phyloP scores from a whole-genome alignment of 352 stramenopile species.

The Phytophthora hybrid region DNA sequence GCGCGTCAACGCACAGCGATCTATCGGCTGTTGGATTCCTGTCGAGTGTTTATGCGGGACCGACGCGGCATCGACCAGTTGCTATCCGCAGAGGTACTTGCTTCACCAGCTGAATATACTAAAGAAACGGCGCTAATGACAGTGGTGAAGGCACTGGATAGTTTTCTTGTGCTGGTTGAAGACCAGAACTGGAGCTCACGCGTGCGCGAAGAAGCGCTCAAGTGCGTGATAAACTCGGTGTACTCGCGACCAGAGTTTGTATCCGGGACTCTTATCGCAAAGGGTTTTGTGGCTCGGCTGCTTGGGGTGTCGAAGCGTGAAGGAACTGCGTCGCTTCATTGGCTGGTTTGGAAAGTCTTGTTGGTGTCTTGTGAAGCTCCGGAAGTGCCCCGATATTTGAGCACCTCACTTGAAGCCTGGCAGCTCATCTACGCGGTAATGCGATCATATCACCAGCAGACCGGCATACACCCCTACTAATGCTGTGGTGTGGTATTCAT shows the following conservation, averaged over 20 bases:
- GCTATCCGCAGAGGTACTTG: slow-evolving; percentile 51
- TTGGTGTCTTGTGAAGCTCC: slow-evolving; percentile 60
- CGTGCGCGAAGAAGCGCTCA: slow-evolving; percentile 63
- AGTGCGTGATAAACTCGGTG: slow-evolving; percentile 76
- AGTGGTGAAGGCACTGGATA: slow-evolving; percentile 41
- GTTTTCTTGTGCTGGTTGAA: slow-evolving; percentile 44
- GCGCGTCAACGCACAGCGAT: not conserved
- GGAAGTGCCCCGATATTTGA: slow-evolving; percentile 39
- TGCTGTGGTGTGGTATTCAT: not conserved
- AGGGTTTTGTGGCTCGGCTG: slow-evolving; percentile 36
- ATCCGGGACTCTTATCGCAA: slow-evolving; percentile 32
- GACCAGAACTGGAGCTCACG: slow-evolving; percentile 10
- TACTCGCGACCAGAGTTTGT: slow-evolving; percentile 71
- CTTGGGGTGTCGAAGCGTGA: slow-evolving; percentile 37
- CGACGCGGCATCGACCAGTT: slow-evolving; percentile 66
- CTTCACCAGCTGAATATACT: not conserved
- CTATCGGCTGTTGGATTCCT: slow-evolving; percentile 45
- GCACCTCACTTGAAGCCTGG: slow-evolving; percentile 48
- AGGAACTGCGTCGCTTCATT: slow-evolving; percentile 47
- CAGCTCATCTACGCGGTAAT: slow-evolving; percentile 52
- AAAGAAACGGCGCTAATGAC: not conserved
- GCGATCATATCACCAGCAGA: not conserved
- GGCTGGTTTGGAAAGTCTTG: slow-evolving; percentile 69
- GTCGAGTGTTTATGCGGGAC: slow-evolving; percentile 76
- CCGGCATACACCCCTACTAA: not conserved